Base-by-base conservation (phyloP, 106 monocot species). In the Xerophyta viscosa region DNA sequence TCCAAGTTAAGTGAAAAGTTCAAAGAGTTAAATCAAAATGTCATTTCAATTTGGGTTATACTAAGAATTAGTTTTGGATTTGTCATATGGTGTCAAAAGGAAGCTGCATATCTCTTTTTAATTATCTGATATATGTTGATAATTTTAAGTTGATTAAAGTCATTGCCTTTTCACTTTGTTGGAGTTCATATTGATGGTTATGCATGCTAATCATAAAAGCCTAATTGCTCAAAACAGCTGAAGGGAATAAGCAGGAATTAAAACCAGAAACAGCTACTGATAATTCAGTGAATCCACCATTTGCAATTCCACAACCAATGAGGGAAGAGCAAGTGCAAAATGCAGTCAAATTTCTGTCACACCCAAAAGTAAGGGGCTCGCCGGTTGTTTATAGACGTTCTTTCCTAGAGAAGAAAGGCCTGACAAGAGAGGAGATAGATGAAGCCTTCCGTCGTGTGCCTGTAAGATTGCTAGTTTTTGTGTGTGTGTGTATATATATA, bases 381-480 rank as follows among this genome's bases (percentile, higher is more conserved):
- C 79, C 98, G 5, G 69, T 98, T 1, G 63, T 86, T 37, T 79
- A 83, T 28, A 70, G 98, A 25, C 98, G 86, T 31, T 82, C 98
- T 54, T 98, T 98, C 62, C 76, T 98, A 15, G 98, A 98, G 63
- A 82, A 74, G 71, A 98, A 98, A 70, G 90, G 86, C 29, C 74
- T 98, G 4, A 83, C 98, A 25, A 86, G 71, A 57, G 90, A 90
- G 57, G 98, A 98, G 77, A 90, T 98, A 54, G 90, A 98, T 75
- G 98, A 98, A 75, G 98, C 98, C 50, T 98, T 98, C 46, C 98
- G 74, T 27, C 90, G 82, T 66, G 90, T 98, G 7, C 90, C 98
- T 64, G 98, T 98, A 80, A 73, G 82, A 47, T 29, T 52, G 50
- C 14, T 7, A 37, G 12, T n/a, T n/a, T n/a, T n/a, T n/a, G n/a